Percentiles rank a stretch among this genome's conserved stretches.
phyloP scores from a whole-genome alignment of 208 protist species.

The Entamoeba invadens region DNA sequence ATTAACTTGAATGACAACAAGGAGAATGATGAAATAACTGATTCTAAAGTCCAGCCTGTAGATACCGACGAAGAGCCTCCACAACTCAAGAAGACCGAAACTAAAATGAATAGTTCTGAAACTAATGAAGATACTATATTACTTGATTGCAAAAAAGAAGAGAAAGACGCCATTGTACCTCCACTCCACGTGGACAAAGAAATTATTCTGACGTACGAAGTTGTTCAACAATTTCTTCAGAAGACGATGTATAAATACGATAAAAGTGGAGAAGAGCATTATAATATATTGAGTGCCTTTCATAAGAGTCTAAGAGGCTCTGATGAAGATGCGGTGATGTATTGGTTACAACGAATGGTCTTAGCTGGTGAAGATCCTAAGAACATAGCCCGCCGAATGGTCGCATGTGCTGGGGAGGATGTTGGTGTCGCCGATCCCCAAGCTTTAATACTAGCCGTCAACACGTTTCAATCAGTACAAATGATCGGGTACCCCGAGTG shows the following conservation, averaged over 20 bases:
- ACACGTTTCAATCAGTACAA: not conserved
- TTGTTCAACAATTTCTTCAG: not conserved
- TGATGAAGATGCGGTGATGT: slow-evolving; percentile 40
- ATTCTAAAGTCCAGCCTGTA: too few species aligned
- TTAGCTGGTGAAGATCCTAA: slow-evolving; percentile 31
- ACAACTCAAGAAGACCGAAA: not conserved
- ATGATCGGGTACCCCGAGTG: not conserved
- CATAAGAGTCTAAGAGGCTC: slow-evolving; percentile 39
- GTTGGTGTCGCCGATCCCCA: slow-evolving; percentile 34
- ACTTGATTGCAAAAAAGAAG: not conserved
- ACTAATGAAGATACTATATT: not conserved
- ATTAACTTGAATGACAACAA: not conserved
- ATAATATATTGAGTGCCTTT: slow-evolving; percentile 42
- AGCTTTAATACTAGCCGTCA: not conserved
- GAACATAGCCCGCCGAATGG: slow-evolving; percentile 38
- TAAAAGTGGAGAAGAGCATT: slow-evolving; percentile 37
- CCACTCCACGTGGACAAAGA: too few species aligned
- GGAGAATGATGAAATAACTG: not conserved
- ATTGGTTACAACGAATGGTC: slow-evolving; percentile 37
- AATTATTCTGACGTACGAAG: not conserved
- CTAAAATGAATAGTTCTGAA: too few species aligned
- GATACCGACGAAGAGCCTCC: not conserved
- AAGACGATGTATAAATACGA: slow-evolving; percentile 20
- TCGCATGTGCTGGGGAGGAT: slow-evolving; percentile 44
- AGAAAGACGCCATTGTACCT: not conserved